Evolutionary conservation across 768 basidiomycete genomes (phyloP).

Genomic region (Boletus sp.): DNA sequence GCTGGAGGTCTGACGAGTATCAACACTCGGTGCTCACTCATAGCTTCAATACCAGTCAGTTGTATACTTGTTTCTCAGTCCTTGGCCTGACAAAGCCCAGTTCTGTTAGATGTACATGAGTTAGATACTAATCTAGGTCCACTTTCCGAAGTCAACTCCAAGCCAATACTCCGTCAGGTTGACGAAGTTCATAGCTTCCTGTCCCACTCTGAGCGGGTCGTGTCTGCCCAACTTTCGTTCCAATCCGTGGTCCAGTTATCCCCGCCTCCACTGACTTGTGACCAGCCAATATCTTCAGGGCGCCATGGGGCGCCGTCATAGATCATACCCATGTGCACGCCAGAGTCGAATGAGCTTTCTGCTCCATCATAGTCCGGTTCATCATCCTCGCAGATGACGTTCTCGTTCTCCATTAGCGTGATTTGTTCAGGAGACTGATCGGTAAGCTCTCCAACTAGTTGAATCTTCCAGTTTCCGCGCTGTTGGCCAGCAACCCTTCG

Average conservation of each 20-base stretch:
- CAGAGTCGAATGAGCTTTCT: slow-evolving; percentile 28
- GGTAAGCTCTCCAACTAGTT: slow-evolving; percentile 22
- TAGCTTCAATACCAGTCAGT: slow-evolving; percentile 26
- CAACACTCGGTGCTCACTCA: neutral
- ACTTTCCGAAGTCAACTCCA: slow-evolving; percentile 1
- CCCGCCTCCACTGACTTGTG: slow-evolving; percentile 5
- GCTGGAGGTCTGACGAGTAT: slow-evolving; percentile 15
- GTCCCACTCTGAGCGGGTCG: neutral
- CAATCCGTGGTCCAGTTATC: slow-evolving; percentile 7
- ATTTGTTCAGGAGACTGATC: slow-evolving; percentile 1
- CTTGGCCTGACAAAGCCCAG: slow-evolving; percentile 4
- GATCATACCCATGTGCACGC: slow-evolving; percentile 18
- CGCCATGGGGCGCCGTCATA: slow-evolving; percentile 1
- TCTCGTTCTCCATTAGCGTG: slow-evolving; percentile 8
- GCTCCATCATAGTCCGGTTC: slow-evolving; percentile 16
- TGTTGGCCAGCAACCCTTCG: slow-evolving; percentile 16
- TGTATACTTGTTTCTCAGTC: neutral
- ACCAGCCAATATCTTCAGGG: slow-evolving; percentile 13
- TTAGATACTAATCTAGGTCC: slow-evolving; percentile 22
- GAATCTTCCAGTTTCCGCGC: slow-evolving; percentile 30
- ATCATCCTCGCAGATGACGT: slow-evolving; percentile 19
- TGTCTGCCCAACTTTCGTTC: neutral
- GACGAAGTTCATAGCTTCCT: neutral
- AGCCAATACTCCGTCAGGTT: neutral
- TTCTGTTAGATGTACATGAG: slow-evolving; percentile 23